Evolutionary conservation across 2,329 filamentous ascomycete genomes (phyloP).

Genomic region (Periconia sp.): DNA sequence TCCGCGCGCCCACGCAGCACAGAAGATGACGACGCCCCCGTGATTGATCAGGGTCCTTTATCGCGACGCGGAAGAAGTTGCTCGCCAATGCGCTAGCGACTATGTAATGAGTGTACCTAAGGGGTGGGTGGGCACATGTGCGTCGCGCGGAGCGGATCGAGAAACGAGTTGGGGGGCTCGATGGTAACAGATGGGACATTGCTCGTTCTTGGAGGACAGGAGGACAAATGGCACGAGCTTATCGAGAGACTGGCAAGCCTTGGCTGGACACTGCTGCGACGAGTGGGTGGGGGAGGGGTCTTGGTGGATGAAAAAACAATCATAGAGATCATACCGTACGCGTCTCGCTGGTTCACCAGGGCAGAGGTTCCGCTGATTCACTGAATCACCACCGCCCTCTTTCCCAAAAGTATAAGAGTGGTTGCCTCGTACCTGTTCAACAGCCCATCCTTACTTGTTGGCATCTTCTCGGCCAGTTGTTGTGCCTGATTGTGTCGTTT

Average conservation of each 20-base stretch:
- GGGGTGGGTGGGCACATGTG: neutral
- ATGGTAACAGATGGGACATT: too few relatives aligned
- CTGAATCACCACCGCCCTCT: too few relatives aligned
- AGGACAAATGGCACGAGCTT: neutral
- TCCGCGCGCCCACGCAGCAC: conserved; percentile 8
- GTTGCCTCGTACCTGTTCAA: too few relatives aligned
- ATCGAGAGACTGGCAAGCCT: conserved; percentile 2
- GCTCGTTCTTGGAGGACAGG: too few relatives aligned
- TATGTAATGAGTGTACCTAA: too few relatives aligned
- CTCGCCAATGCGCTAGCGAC: too few relatives aligned
- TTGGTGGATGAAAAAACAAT: conserved; percentile 11
- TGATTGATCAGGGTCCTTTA: neutral
- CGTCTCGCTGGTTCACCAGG: conserved; percentile 3
- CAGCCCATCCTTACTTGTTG: neutral
- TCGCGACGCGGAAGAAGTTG: neutral
- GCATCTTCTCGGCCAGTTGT: neutral
- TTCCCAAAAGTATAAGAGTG: conserved; percentile 5
- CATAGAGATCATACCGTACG: neutral
- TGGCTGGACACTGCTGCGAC: conserved; percentile 11
- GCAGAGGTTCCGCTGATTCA: neutral
- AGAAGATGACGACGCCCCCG: neutral
- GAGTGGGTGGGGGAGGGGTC: conserved; percentile 9
- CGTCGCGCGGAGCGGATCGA: neutral
- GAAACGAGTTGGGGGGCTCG: too few relatives aligned
- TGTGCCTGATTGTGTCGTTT: neutral